A percentile compares a stretch with the other conserved stretches of the same genome.
Evolutionary conservation across 1,284 basidiomycete genomes (phyloP).

Genomic region (Cutaneotrichosporon daszewskae): DNA sequence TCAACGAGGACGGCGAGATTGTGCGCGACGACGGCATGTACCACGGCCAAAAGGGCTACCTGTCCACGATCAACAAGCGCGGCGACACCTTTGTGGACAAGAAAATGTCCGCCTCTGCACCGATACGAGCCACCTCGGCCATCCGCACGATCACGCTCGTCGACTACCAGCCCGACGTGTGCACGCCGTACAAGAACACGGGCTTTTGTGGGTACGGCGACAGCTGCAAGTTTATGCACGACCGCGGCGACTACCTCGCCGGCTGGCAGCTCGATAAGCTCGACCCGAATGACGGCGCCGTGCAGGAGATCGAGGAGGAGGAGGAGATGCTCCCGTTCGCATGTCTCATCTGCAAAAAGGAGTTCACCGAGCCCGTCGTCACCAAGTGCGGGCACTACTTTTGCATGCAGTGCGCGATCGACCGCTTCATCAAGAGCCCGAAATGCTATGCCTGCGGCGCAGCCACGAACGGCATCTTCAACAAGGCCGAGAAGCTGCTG

Average conservation of each 20-base stretch:
- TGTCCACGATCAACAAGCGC: constrained; percentile 69
- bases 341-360: constrained; percentile 90
- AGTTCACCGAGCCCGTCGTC: constrained; percentile 89
- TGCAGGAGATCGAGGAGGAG: constrained; percentile 59
- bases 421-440: constrained; percentile 85
- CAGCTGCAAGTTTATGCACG: constrained; percentile 93
- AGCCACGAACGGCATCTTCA: constrained; percentile 82
- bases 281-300: constrained; percentile 47
- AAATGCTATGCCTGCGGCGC: constrained; percentile 94
- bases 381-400: constrained; percentile 98
- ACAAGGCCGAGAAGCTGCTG: constrained; percentile 48
- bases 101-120: constrained; percentile 75
- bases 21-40: constrained; percentile 75
- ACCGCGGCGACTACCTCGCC: constrained; percentile 73
- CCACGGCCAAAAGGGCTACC: constrained; percentile 74
- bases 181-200: constrained; percentile 99
- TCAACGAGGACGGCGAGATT: constrained; percentile 48
- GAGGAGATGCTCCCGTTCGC: constrained; percentile 92
- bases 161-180: constrained; percentile 98
- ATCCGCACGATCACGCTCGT: constrained; percentile 91
- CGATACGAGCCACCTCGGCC: constrained; percentile 71
- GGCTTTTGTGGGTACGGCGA: constrained; percentile 99
- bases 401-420: constrained; percentile 83
- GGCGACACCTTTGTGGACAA: constrained; percentile 62
- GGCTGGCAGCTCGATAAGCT: constrained; percentile 91